These are phyloP conservation scores for Yamagishiella unicocca DNA, from an alignment of 139 green algal species.

Conservation along the genomic window DNA sequence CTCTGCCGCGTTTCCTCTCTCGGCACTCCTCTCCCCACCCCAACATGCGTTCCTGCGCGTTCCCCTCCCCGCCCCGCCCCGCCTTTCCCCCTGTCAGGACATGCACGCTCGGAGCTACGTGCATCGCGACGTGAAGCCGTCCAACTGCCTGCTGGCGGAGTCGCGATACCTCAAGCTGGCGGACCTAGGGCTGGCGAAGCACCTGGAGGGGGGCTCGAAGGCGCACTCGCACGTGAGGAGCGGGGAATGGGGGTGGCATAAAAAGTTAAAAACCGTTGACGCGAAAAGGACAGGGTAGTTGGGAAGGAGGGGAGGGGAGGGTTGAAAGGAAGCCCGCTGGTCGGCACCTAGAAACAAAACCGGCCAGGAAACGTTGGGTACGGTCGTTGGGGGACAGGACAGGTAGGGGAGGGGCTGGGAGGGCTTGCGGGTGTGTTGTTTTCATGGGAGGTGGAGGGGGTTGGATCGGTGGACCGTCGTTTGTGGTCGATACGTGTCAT, in stretches of 20 bases:
- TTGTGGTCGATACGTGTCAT: too few relatives aligned
- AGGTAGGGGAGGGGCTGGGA: too few relatives aligned
- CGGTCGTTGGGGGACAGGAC: too few relatives aligned
- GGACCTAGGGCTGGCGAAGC: constrained; percentile 57
- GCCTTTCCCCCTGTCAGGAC: constrained; percentile 22
- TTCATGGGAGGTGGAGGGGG: too few relatives aligned
- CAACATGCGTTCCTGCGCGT: neutral
- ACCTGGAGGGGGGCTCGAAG: constrained; percentile 12
- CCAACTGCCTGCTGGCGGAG: constrained; percentile 55
- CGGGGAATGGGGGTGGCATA: neutral
- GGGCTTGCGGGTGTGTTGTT: too few relatives aligned
- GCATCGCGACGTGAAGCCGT: constrained; percentile 77
- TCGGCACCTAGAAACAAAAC: neutral
- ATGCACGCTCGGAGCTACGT: constrained; percentile 94
- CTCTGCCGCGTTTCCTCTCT: too few relatives aligned
- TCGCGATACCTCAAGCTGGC: constrained; percentile 54
- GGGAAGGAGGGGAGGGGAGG: neutral
- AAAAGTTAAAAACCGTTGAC: too few relatives aligned
- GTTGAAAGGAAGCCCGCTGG: too few relatives aligned
- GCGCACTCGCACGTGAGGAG: constrained; percentile 38
- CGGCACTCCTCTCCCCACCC: neutral
- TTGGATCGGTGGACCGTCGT: too few relatives aligned
- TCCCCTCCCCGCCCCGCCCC: neutral
- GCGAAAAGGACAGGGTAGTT: too few relatives aligned
- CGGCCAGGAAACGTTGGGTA: too few relatives aligned